A percentile compares a stretch with the other conserved stretches of the same genome.
Evolutionary conservation across 2,329 filamentous ascomycete species (phyloP).

Genomic region (Lecanicillium sp.): DNA sequence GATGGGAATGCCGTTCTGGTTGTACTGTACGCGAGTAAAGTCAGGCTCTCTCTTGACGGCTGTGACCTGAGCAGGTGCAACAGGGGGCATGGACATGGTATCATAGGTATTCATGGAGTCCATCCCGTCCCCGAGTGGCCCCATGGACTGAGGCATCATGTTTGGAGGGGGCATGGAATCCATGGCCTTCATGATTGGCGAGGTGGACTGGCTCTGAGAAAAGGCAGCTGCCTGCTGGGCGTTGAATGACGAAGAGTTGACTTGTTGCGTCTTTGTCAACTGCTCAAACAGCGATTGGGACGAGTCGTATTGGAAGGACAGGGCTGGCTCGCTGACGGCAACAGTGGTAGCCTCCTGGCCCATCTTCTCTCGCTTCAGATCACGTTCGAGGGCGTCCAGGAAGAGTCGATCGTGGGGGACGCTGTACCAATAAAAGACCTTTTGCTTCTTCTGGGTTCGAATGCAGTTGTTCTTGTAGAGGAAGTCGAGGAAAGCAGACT

Average conservation of each 20-base stretch:
- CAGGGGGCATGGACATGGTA: conserved; percentile 60
- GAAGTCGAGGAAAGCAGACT: conserved; percentile 97
- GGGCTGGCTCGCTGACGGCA: conserved; percentile 89
- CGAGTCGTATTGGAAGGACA: conserved; percentile 98
- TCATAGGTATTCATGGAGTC: conserved; percentile 67
- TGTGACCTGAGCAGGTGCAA: conserved; percentile 54
- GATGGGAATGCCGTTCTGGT: conserved; percentile 82
- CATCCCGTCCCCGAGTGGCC: conserved; percentile 52
- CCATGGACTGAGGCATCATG: conserved; percentile 59
- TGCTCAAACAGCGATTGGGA: conserved; percentile 99
- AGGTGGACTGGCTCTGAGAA: conserved; percentile 71
- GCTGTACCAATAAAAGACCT: conserved; percentile 99
- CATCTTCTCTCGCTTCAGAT: conserved; percentile 99
- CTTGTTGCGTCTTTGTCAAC: conserved; percentile 97
- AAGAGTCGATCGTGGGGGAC: conserved; percentile 96
- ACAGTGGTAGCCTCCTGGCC: conserved; percentile 94
- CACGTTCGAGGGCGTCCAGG: conserved; percentile 91
- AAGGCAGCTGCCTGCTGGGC: conserved; percentile 63
- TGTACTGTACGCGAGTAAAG: conserved; percentile 75
- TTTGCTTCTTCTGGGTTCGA: conserved; percentile 99
- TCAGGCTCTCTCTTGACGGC: conserved; percentile 86
- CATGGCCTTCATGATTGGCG: conserved; percentile 81
- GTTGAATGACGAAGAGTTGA: conserved; percentile 93
- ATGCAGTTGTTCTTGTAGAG: conserved; percentile 99
- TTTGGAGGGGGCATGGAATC: conserved; percentile 90